Evolutionary conservation across 164 flowering plant genomes (phyloP), one percentile per base, ranked within the genome.

Genomic region (Berberis vulgaris): DNA sequence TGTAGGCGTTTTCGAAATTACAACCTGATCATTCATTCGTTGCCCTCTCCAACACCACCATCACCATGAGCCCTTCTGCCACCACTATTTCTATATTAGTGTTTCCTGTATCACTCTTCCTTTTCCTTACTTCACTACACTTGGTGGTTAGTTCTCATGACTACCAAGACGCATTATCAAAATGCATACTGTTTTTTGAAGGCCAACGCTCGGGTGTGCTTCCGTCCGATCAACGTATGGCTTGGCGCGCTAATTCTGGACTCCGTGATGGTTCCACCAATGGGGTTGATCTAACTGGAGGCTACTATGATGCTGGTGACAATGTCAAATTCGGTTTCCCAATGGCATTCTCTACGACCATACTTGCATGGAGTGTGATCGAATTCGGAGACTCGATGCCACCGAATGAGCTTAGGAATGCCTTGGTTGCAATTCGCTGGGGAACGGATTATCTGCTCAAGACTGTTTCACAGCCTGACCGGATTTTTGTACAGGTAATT

Each of bases 221-320:
- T 10, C 98, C 98, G 4, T 59, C 62, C 0, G 86, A 82, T 65
- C 98, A 90, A 66, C 71, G 97, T 7, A 11, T 80, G 13, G 54
- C 59, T 0, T 93, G 98, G 98, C 80, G 97, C 1, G 76, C 71
- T 0, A 69, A 84, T 62, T 93, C 98, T 0, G 98, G 87, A 3
- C 78, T 88, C 12, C 71, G 78, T 39, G 98, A 93, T 69, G 98
- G 98, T 0, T 79, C 72, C 72, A 63, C 59, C 4, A 66, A 41
- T 2, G 74, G 69, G 6, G 61, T 81, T 2, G 94, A 93, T 77
- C 63, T 93, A 59, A 81, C 80, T n/a, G 98, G 98, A 26, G 98
- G 98, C 0, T 93, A 88, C 76, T 88, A 93, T 65, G 97, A 93
- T 66, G 98, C 98, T 57, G 98, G 98, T 0, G 98, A 93, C 58